Evolutionary conservation across 768 basidiomycete genomes (phyloP), one percentile per base, ranked within the genome.

Genomic region (Fomitopsis serialis): DNA sequence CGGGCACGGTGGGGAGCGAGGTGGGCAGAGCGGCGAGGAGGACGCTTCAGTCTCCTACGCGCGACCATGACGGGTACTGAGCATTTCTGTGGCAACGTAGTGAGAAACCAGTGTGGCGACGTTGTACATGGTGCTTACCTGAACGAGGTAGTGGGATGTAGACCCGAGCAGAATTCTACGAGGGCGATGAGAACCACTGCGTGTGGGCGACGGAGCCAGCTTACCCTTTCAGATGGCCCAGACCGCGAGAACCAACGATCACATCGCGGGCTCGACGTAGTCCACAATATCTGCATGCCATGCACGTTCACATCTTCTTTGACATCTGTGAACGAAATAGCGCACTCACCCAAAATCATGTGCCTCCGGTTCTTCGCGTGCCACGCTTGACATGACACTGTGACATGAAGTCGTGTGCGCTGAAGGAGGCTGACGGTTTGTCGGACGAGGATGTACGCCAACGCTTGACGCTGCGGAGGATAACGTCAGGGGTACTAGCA

Each of bases 1-100:
- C 89, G 89, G 1, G 78, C 78, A 55, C 90, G 88, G 59, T 92
- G 85, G 29, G 85, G 86, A 24, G 89, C 80, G 29, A 92, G 82
- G 67, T 92, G 89, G 0, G 90, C 89, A 3, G 82, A 79, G 45
- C 85, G 87, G 51, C 83, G 81, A 12, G 93, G 84, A 21, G 93
- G 91, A 2, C 92, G 84, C 69, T 91, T 92, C 67, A 97, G 84
- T 12, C 94, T 78, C 49, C 93, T 84, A 50, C 94, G 90, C 4
- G 94, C 92, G 50, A 96, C 92, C 94, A 98, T 96, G 51, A 97
- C 93, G 0, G 95, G 94, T 0, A 96, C 94, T 15, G 92, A 92
- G 56, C 92, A 95, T 70, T 92, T 94, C 78, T 92, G 66, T 6
- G 61, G 60, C 22, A 13, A 51, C 37, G 17, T 2, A 48, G 47